These are phyloP conservation scores for Cercospora zeae-maydis DNA, from an alignment of 2,329 filamentous ascomycete genomes.

Conservation along the genomic window DNA sequence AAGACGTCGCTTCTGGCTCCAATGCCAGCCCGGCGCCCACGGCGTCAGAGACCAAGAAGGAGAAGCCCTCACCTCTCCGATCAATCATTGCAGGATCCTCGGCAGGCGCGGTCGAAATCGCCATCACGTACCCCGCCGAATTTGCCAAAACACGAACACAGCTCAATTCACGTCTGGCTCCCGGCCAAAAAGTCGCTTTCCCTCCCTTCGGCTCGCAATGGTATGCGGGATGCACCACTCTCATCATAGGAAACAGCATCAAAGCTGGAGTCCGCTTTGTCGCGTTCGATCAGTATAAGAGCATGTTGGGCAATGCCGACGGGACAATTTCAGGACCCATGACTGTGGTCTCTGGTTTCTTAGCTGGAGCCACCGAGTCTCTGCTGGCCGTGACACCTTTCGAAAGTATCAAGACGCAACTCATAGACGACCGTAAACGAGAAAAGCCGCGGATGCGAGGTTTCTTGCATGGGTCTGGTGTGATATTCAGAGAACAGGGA, in stretches of 20 bases:
- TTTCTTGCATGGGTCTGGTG: conserved; percentile 81
- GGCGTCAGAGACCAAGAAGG: conserved; percentile 25
- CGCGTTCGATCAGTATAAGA: conserved; percentile 92
- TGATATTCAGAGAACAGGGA: conserved; percentile 86
- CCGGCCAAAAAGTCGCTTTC: conserved; percentile 86
- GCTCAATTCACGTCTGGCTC: conserved; percentile 78
- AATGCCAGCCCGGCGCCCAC: conserved; percentile 1
- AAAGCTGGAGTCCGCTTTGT: conserved; percentile 97
- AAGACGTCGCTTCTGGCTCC: conserved; percentile 11
- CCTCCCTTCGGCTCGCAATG: conserved; percentile 89
- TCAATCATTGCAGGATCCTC: conserved; percentile 88
- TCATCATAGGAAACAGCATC: conserved; percentile 93
- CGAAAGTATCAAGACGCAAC: conserved; percentile 95
- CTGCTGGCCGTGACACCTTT: conserved; percentile 92
- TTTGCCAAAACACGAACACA: conserved; percentile 96
- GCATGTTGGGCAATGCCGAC: conserved; percentile 72
- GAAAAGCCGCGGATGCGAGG: conserved; percentile 82
- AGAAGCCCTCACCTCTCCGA: conserved; percentile 72
- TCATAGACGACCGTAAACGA: conserved; percentile 94
- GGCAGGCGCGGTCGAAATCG: conserved; percentile 93
- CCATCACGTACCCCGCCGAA: conserved; percentile 92
- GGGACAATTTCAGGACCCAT: conserved; percentile 86
- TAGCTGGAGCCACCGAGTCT: conserved; percentile 90
- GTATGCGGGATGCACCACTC: conserved; percentile 96
- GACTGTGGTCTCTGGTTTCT: conserved; percentile 90